Evolutionary conservation across 2,329 filamentous ascomycete species (phyloP), one percentile per base, ranked within the genome.

Genomic region (Pseudogymnoascus sp.): DNA sequence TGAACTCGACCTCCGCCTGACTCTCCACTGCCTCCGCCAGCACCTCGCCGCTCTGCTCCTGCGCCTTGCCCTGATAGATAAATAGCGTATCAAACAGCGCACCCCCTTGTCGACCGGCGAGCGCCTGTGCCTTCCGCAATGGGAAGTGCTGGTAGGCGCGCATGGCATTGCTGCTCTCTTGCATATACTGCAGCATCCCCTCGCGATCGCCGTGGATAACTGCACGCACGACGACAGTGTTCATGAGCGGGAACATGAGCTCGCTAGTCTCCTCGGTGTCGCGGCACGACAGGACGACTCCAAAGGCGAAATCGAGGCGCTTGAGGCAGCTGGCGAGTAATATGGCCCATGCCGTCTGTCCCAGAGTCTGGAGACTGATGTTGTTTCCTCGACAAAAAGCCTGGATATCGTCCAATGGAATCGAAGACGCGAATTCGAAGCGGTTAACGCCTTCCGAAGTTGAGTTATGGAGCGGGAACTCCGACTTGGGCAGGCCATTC

Each of bases 161-260:
- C 31, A 91, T 82, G 24, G 81, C 81, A 1, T 81, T 79, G 74
- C 90, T 83, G 65, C 83, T 87, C 1, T 86, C 82, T 70, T 96
- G 91, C 67, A 92, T 80, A 70, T 93, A 89, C 11, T 78, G 80
- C 29, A 96, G 75, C 75, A 96, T 86, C 0, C 86, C 81, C 0
- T 73, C 67, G 0, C 82, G 76, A 0, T 81, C 85, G 1, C 90
- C 90, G 68, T 95, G 89, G 2, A 96, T 73, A 2, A 93, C 80
- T 1, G 82, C 82, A 10, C 92, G 82, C 6, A 96, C 79, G 0
- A 88, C 84, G 0, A 96, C 86, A 0, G 93, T 96, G 71, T 96
- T 97, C 90, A 97, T 96, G 0, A 89, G 91, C 0, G 93, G 93
- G 70, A 96, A 97, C 71, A 93, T 80, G 11, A 93, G 75, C 26